Percentiles rank a stretch among this genome's conserved stretches.
phyloP scores from a whole-genome alignment of 129 eudicot species.

The Pittosporum tobira region DNA sequence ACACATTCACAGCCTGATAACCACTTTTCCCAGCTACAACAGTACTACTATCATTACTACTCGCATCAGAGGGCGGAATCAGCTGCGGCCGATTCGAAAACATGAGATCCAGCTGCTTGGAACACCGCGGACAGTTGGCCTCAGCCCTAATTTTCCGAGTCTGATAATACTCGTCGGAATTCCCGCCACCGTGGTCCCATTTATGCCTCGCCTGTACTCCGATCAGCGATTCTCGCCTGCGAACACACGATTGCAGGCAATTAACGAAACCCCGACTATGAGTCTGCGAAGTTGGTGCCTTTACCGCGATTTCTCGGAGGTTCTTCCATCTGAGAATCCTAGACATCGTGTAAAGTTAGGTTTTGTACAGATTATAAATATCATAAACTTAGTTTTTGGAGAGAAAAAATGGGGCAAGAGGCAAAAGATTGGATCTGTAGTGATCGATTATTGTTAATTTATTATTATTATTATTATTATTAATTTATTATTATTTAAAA shows the following conservation, averaged over 20 bases:
- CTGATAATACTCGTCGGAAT: conserved; percentile 14
- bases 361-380: background rate
- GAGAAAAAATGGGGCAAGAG: background rate
- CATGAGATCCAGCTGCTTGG: conserved; percentile 54
- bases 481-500: too few relatives aligned
- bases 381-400: background rate
- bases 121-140: conserved; percentile 79
- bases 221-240: conserved; percentile 34
- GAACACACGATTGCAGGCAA: conserved; percentile 25
- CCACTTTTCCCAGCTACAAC: conserved; percentile 12
- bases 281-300: background rate
- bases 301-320: conserved; percentile 16
- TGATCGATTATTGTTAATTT: background rate
- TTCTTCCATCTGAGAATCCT: conserved; percentile 48
- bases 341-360: conserved; percentile 27
- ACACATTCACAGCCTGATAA: conserved; percentile 49
- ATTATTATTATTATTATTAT: background rate
- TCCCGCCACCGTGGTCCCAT: conserved; percentile 40
- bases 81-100: conserved; percentile 41
- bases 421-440: conserved; percentile 11
- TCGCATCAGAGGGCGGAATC: conserved; percentile 33
- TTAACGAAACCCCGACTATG: conserved; percentile 22
- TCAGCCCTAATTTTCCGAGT: conserved; percentile 65
- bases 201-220: conserved; percentile 53
- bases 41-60: conserved; percentile 5